Base-by-base conservation (phyloP, 768 basidiomycete species). In the Mycena floridula region DNA sequence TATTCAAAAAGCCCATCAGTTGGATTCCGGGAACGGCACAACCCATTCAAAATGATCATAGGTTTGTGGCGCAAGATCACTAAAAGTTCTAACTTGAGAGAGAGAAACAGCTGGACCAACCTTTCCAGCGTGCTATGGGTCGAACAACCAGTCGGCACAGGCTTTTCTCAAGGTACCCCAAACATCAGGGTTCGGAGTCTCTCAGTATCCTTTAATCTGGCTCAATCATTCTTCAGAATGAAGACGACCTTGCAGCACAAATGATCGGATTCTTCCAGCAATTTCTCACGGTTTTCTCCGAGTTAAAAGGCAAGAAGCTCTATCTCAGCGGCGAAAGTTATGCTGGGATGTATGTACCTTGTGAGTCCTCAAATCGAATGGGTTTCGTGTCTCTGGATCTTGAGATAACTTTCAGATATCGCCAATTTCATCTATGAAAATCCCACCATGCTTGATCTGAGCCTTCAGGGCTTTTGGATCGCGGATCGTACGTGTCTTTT, bases 281-380 rank as follows among this genome's bases (percentile, higher is more conserved):
- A 54, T 89, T 89, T 64, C 67, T 89, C 6, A 70, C 79, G 16
- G 76, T 89, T 1, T 89, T 89, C 63, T 67, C 67, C 0, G 86
- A 89, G 52, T 54, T 89, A 42, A 85, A 86, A 56, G 71, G 72
- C 20, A 87, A 85, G 65, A 85, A 82, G 7, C 63, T 87, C 4
- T 89, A 79, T 56, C 53, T 88, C 5, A 68, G 74, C 15, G 86
- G 86, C 21, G 85, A 88, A 66, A 88, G 86, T 59, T 76, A 76
- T 40, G 77, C 74, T 1, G 77, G 77, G 42, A 66, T 61, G 47
- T 78, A 79, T 50, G 59, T 78, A 26, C 76, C 77, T 40, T 75
- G 75, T 77, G 46, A 57, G 76, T 62, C 4, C 15, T 13, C 5
- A 11, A 12, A 45, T 25, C 28, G 3, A 5, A 16, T 22, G 22